Conservation (phyloP, 1,139 yeast genomes). For the Blastobotrys illinoisensis region DNA sequence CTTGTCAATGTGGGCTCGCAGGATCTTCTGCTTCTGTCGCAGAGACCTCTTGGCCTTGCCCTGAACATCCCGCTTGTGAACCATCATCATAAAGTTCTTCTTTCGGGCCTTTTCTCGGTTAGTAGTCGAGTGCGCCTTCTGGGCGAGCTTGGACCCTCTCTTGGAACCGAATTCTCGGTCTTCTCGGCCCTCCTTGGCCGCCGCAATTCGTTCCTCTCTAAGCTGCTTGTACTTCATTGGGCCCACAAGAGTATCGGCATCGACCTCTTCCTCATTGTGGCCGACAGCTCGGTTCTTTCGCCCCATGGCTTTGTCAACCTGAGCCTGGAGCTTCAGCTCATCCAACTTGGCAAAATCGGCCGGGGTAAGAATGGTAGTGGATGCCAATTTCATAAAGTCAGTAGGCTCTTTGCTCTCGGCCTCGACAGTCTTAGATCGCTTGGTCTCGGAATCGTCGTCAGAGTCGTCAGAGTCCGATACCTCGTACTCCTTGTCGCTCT, state of each 20-base stretch:
- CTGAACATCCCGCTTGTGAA: slow-evolving; percentile 88
- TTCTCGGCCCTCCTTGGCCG: slow-evolving; percentile 84
- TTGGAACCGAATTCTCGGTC: slow-evolving; percentile 88
- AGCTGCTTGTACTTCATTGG: slow-evolving; percentile 77
- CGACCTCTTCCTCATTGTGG: slow-evolving; percentile 75
- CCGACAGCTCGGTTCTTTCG: slow-evolving; percentile 35
- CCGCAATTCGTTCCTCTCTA: slow-evolving; percentile 86
- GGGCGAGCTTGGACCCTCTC: slow-evolving; percentile 65
- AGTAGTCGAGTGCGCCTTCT: slow-evolving; percentile 79
- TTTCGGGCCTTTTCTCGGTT: slow-evolving; percentile 93
- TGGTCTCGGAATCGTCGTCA: slow-evolving; percentile 21
- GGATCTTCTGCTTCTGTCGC: slow-evolving; percentile 81
- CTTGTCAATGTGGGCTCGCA: slow-evolving; percentile 78
- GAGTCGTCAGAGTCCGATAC: slow-evolving; percentile 35
- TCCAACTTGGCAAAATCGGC: slow-evolving; percentile 95
- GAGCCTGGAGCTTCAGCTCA: slow-evolving; percentile 78
- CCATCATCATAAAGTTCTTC: slow-evolving; percentile 99
- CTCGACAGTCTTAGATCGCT: slow-evolving; percentile 21
- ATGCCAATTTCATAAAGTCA: slow-evolving; percentile 43
- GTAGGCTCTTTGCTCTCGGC: slow-evolving; percentile 8
- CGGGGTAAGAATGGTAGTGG: slow-evolving; percentile 81
- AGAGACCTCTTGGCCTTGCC: slow-evolving; percentile 89
- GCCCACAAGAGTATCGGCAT: slow-evolving; percentile 74
- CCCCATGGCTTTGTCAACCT: slow-evolving; percentile 71
- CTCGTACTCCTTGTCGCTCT: slow-evolving; percentile 50